Evolutionary conservation across 2,329 filamentous ascomycete species (phyloP).

Genomic region (Aspergillus versicolor): DNA sequence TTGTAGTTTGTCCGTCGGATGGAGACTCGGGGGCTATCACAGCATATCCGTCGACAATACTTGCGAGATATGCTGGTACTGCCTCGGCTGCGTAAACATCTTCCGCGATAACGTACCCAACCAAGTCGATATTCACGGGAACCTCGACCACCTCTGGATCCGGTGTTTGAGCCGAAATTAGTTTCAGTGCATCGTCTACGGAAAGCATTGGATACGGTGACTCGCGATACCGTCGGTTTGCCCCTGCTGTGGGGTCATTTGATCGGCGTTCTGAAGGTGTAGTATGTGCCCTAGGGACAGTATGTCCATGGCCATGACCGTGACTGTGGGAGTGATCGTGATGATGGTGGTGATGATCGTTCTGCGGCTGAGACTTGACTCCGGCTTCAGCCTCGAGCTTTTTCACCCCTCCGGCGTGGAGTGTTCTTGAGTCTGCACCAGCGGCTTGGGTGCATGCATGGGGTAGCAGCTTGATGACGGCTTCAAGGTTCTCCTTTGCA

Average conservation of each 20-base stretch:
- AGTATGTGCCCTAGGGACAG: conserved; percentile 70
- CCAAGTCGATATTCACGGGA: conserved; percentile 64
- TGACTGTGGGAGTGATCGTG: conserved; percentile 56
- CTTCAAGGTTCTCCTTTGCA: conserved; percentile 87
- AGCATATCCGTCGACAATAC: conserved; percentile 96
- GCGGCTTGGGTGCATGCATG: conserved; percentile 92
- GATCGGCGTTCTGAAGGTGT: conserved; percentile 58
- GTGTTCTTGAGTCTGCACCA: conserved; percentile 73
- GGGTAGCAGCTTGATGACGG: conserved; percentile 83
- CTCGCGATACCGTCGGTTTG: conserved; percentile 70
- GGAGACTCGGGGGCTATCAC: conserved; percentile 59
- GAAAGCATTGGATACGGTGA: conserved; percentile 92
- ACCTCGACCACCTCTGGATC: conserved; percentile 55
- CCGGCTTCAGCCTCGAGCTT: conserved; percentile 84
- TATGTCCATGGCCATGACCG: conserved; percentile 63
- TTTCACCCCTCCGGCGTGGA: conserved; percentile 79
- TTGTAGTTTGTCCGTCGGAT: conserved; percentile 57
- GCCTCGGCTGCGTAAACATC: conserved; percentile 77
- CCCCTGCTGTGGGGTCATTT: conserved; percentile 60
- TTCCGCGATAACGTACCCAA: conserved; percentile 77
- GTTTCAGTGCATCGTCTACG: conserved; percentile 73
- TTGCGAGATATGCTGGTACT: conserved; percentile 90
- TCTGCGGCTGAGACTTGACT: conserved; percentile 39
- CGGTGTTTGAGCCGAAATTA: conserved; percentile 74
- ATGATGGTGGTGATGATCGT: conserved; percentile 34